Percentiles rank a stretch among this genome's conserved stretches.
phyloP scores from a whole-genome alignment of 2,329 filamentous ascomycete species.

The Hypocrella siamensis region DNA sequence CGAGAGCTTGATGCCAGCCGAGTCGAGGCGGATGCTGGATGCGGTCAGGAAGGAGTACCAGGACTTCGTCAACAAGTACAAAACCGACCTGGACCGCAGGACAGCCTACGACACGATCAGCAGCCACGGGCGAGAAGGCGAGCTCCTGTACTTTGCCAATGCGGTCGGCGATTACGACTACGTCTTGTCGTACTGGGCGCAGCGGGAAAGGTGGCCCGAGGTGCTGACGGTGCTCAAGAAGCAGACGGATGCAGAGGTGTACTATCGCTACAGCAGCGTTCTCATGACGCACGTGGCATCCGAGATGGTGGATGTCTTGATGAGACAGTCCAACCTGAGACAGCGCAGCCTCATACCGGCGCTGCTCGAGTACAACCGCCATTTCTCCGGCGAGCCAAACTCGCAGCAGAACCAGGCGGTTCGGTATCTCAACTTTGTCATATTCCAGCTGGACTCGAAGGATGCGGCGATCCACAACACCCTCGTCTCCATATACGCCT shows the following conservation, averaged over 20 bases:
- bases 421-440: slow-evolving; percentile 83
- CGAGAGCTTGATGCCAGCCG: slow-evolving; percentile 53
- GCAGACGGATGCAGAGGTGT: slow-evolving; percentile 82
- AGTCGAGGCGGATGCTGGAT: slow-evolving; percentile 57
- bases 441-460: slow-evolving; percentile 68
- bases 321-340: slow-evolving; percentile 76
- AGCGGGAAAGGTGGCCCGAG: slow-evolving; percentile 81
- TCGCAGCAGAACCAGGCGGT: slow-evolving; percentile 80
- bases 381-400: slow-evolving; percentile 46
- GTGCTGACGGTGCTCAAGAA: slow-evolving; percentile 80
- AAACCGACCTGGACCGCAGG: slow-evolving; percentile 73
- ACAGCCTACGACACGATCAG: slow-evolving; percentile 93
- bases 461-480: slow-evolving; percentile 92
- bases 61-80: slow-evolving; percentile 75
- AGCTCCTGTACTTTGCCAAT: slow-evolving; percentile 81
- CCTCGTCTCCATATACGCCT: slow-evolving; percentile 87
- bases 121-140: slow-evolving; percentile 85
- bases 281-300: slow-evolving; percentile 77
- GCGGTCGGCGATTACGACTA: slow-evolving; percentile 86
- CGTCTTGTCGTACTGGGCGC: slow-evolving; percentile 92
- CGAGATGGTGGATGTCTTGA: slow-evolving; percentile 86
- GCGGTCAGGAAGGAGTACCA: slow-evolving; percentile 65
- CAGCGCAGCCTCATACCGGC: slow-evolving; percentile 83
- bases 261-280: slow-evolving; percentile 95
- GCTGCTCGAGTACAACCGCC: slow-evolving; percentile 82